Evolutionary conservation across 2,329 filamentous ascomycete species (phyloP), one percentile per base, ranked within the genome.

Genomic region (Pleomassaria siparia): DNA sequence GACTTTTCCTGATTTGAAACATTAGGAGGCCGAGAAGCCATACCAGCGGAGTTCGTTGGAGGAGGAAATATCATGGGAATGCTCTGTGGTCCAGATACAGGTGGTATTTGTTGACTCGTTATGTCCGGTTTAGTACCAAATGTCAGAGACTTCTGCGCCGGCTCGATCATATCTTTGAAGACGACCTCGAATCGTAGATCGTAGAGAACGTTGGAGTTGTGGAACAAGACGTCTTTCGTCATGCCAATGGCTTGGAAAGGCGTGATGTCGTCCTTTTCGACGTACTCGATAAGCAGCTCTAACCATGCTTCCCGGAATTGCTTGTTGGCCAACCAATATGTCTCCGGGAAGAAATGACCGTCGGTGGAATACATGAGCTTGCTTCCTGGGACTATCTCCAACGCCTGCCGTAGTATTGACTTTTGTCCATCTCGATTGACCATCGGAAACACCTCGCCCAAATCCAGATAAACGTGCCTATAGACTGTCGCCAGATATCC

Each of bases 281-380:
- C 80, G 50, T 87, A 86, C 13, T 88, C 83, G 5, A 79, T 74
- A 2, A 94, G 72, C 0, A 90, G 76, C 80, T 79, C 81, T 54
- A 87, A 80, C 28, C 94, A 72, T 2, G 81, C 86, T 54, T 89
- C 81, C 42, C 87, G 79, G 48, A 90, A 84, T 66, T 92, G 89
- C 33, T 79, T 74, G 30, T 87, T 83, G 1, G 88, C 87, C 4
- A 92, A 75, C 59, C 87, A 80, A 59, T 85, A 94, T 0, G 86
- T 89, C 68, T 92, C 89, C 0, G 88, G 87, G 50, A 89, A 88
- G 69, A 81, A 88, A 63, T 91, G 87, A 0, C 88, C 89, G 62
- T 91, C 88, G 0, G 87, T 91, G 52, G 87, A 90, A 82, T 87
- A 92, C 0, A 92, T 71, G 0, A 94, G 76, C 71, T 92, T 92